Base-by-base conservation (phyloP, 768 basidiomycete genomes). In the Hirschioporus abietinus region DNA sequence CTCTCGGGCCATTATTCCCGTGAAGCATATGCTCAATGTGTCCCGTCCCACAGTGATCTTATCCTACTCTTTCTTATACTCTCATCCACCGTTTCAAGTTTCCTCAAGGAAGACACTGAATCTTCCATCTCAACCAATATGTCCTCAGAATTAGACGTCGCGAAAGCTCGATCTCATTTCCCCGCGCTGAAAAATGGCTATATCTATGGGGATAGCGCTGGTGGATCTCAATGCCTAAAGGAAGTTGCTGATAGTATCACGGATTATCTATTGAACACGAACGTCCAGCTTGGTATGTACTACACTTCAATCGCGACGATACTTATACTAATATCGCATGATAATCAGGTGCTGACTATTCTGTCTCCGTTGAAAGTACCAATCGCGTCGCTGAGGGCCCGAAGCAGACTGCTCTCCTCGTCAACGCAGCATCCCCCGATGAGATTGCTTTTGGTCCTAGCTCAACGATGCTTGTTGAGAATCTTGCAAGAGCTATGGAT, bases 201-300 rank as follows among this genome's bases (percentile, higher is more conserved):
- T 71, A 82, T 90, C 68, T 92, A 84, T 71, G 91, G 81, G 1
- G 91, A 92, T 77, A 92, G 90, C 67, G 91, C 91, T 0, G 91
- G 90, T 0, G 91, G 90, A 8, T 91, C 90, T 1, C 91, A 86
- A 73, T 84, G 82, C 52, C 76, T 85, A 0, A 78, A 82, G 62
- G 76, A 76, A 63, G 86, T 87, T 35, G 84, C 86, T 65, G 83
- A 88, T 69, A 76, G 82, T 58, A 82, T 92, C 71, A 80, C 79
- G 24, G 87, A 90, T 72, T 93, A 92, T 72, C 82, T 93, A 17
- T 66, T 82, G 35, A 85, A 88, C 76, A 87, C 88, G 8, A 93
- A 93, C 71, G 89, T 85, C 0, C 91, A 92, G 73, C 82, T 90
- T 20, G 87, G 73, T 71, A 30, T 25, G 66, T 63, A 3, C 30